Conservation (phyloP, 768 basidiomycete genomes). For the Xerocomellus chrysenteron region DNA sequence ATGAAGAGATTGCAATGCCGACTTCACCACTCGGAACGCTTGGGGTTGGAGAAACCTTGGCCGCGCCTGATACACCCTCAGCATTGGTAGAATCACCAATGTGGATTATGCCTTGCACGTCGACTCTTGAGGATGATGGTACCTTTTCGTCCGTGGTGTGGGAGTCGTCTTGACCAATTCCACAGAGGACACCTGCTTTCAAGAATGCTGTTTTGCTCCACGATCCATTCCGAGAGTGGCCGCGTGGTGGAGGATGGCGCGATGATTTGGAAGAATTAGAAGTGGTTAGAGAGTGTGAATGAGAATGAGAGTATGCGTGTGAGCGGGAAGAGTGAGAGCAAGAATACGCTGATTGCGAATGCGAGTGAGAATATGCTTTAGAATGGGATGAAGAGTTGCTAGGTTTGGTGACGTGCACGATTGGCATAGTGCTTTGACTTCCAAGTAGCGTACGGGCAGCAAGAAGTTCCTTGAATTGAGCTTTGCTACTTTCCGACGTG, state of each 20-base stretch:
- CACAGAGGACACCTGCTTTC: slow-evolving; percentile 35
- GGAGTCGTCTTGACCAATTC: slow-evolving; percentile 25
- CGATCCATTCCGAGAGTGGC: slow-evolving; percentile 39
- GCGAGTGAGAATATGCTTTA: slow-evolving; percentile 30
- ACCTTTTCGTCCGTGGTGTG: slow-evolving; percentile 20
- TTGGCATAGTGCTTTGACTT: slow-evolving; percentile 56
- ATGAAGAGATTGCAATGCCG: slow-evolving; percentile 45
- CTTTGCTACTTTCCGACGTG: slow-evolving; percentile 23
- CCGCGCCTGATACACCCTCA: not conserved
- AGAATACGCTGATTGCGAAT: slow-evolving; percentile 25
- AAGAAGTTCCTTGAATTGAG: slow-evolving; percentile 46
- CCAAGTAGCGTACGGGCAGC: slow-evolving; percentile 68
- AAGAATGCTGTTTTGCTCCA: slow-evolving; percentile 38
- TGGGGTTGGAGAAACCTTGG: slow-evolving; percentile 32
- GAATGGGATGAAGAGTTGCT: slow-evolving; percentile 20
- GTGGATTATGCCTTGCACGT: slow-evolving; percentile 24
- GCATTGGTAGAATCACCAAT: not conserved
- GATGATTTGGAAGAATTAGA: slow-evolving; percentile 34
- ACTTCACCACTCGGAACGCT: slow-evolving; percentile 30
- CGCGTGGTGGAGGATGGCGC: slow-evolving; percentile 16
- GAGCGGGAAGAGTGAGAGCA: slow-evolving; percentile 25
- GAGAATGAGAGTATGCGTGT: slow-evolving; percentile 34
- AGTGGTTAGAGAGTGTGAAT: slow-evolving; percentile 39
- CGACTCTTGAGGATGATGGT: slow-evolving; percentile 22
- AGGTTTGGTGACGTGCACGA: slow-evolving; percentile 24